Conservation (phyloP, 108 stramenopile species). For the Chaetoceros muelleri region DNA sequence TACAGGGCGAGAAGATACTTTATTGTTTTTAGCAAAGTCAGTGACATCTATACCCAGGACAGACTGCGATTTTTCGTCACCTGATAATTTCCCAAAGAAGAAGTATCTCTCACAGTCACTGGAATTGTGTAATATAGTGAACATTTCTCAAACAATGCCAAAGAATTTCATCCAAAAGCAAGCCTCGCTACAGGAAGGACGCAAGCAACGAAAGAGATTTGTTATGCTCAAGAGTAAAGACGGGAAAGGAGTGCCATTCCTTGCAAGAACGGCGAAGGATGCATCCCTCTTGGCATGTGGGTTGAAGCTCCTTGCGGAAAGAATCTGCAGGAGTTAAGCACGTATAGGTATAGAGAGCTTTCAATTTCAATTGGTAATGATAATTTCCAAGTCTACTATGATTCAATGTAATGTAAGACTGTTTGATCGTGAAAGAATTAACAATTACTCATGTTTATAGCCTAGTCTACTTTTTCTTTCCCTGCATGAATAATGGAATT, state of each 20-base stretch:
- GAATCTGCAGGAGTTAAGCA: slow-evolving; percentile 4
- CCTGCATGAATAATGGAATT: too few relatives aligned
- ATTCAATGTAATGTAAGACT: too few relatives aligned
- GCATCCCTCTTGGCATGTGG: slow-evolving; percentile 64
- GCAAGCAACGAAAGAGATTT: not conserved
- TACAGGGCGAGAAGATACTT: not conserved
- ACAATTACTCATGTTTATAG: too few relatives aligned
- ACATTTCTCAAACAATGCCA: not conserved
- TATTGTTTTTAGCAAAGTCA: not conserved
- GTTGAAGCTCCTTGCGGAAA: slow-evolving; percentile 58
- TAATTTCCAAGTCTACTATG: too few relatives aligned
- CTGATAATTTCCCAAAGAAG: not conserved
- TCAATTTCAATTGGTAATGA: too few relatives aligned
- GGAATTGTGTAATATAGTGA: not conserved
- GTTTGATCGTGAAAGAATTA: too few relatives aligned
- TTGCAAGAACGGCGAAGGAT: slow-evolving; percentile 53
- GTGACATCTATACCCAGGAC: not conserved
- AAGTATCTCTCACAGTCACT: not conserved
- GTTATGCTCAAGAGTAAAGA: not conserved
- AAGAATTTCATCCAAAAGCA: not conserved
- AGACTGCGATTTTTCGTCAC: not conserved
- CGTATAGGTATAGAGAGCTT: too few relatives aligned
- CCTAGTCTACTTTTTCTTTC: too few relatives aligned
- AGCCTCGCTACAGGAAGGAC: not conserved
- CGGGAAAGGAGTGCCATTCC: slow-evolving; percentile 28